Evolutionary conservation across 2,329 filamentous ascomycete species (phyloP).

Genomic region (Spiromastix sp.): DNA sequence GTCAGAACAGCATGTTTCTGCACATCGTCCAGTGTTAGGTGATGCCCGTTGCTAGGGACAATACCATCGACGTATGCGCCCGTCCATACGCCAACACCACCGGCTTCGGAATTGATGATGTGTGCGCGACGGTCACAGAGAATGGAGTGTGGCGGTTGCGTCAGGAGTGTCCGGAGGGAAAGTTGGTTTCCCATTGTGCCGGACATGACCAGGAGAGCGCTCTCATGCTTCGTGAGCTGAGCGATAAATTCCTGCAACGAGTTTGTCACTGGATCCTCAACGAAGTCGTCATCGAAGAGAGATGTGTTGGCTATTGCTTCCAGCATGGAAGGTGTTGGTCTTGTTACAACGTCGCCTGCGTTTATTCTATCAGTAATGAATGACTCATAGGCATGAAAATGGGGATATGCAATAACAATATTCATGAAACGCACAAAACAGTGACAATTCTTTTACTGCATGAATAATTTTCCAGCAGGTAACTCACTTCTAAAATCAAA

Average conservation of each 20-base stretch:
- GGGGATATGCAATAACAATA: too few species aligned
- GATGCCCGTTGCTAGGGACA: conserved; percentile 56
- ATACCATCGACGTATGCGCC: conserved; percentile 61
- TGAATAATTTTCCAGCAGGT: neutral
- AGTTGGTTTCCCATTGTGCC: conserved; percentile 95
- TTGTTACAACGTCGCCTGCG: conserved; percentile 59
- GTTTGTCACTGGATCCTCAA: conserved; percentile 68
- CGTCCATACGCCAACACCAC: conserved; percentile 58
- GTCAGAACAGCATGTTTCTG: conserved; percentile 51
- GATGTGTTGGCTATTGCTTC: conserved; percentile 63
- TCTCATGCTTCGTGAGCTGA: conserved; percentile 61
- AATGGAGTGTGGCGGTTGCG: conserved; percentile 68
- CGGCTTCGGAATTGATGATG: conserved; percentile 57
- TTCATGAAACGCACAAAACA: too few species aligned
- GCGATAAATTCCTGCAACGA: conserved; percentile 67
- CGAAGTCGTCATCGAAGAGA: conserved; percentile 73
- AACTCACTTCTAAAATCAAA: conserved; percentile 6
- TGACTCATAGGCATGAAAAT: too few species aligned
- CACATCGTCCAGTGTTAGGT: conserved; percentile 70
- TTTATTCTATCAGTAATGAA: neutral
- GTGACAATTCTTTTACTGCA: neutral
- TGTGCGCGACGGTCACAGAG: conserved; percentile 72
- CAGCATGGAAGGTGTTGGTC: conserved; percentile 72
- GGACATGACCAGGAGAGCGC: conserved; percentile 69
- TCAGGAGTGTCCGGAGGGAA: conserved; percentile 65